A percentile compares a stretch with the other conserved stretches of the same genome.
phyloP scores from a whole-genome alignment of 2,329 filamentous ascomycete genomes.

The Neobulgaria alba region DNA sequence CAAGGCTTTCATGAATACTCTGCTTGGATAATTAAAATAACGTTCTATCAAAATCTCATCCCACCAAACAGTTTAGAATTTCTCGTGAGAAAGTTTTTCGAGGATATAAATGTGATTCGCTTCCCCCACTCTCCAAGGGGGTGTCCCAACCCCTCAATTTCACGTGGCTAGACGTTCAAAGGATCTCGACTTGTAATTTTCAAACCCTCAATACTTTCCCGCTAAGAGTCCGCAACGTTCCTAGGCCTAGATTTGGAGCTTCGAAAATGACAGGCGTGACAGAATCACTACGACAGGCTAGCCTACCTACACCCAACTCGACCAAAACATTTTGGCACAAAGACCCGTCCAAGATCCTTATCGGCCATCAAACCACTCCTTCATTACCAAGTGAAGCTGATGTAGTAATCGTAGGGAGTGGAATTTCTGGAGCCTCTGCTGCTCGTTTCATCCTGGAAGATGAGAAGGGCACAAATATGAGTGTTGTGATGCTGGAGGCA shows the following conservation, averaged over 20 bases:
- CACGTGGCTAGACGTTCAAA: not conserved
- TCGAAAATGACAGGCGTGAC: conserved; percentile 12
- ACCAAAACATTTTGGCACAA: conserved; percentile 67
- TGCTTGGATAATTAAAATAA: too few relatives aligned
- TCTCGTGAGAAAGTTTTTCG: too few relatives aligned
- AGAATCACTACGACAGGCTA: conserved; percentile 13
- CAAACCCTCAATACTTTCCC: not conserved
- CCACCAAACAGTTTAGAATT: too few relatives aligned
- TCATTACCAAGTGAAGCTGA: conserved; percentile 55
- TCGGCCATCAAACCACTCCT: conserved; percentile 59
- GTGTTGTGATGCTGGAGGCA: conserved; percentile 67
- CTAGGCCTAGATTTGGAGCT: not conserved
- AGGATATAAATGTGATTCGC: too few relatives aligned
- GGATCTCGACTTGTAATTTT: not conserved
- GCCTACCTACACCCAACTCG: conserved; percentile 50
- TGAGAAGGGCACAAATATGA: conserved; percentile 34
- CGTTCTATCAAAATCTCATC: too few relatives aligned
- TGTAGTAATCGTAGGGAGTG: conserved; percentile 65
- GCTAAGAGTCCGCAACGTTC: not conserved
- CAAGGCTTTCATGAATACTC: too few relatives aligned
- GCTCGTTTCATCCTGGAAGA: conserved; percentile 50
- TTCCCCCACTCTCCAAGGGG: too few relatives aligned
- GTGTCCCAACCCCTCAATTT: not conserved
- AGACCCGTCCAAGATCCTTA: conserved; percentile 53
- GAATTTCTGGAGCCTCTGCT: conserved; percentile 67